phyloP scores from a whole-genome alignment of 805 yeast species.

The Yarrowia sp. region DNA sequence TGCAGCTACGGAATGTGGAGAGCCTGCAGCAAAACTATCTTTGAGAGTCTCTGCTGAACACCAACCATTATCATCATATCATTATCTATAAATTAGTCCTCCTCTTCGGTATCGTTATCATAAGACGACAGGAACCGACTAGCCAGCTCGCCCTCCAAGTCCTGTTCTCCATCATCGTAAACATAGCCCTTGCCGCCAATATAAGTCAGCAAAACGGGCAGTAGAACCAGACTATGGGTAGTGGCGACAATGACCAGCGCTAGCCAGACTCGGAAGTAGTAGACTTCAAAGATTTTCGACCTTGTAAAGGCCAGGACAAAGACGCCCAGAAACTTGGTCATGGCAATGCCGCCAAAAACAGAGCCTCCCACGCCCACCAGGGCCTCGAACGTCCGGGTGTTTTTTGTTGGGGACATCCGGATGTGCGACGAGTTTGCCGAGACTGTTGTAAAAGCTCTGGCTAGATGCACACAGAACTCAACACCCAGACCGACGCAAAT shows the following conservation, averaged over 20 bases:
- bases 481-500: constrained; percentile 94
- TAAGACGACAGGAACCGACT: constrained; percentile 28
- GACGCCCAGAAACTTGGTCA: constrained; percentile 88
- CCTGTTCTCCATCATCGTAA: constrained; percentile 37
- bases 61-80: neutral
- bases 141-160: constrained; percentile 35
- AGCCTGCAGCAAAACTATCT: too few relatives aligned
- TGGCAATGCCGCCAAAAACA: constrained; percentile 83
- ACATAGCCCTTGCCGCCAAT: constrained; percentile 60
- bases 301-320: constrained; percentile 79
- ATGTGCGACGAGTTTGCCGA: constrained; percentile 26
- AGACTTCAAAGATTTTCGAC: constrained; percentile 84
- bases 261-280: constrained; percentile 94
- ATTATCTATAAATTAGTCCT: neutral
- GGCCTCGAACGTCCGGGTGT: constrained; percentile 50
- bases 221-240: constrained; percentile 68
- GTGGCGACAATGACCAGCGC: constrained; percentile 73
- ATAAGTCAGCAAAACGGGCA: constrained; percentile 69
- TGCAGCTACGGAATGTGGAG: too few relatives aligned
- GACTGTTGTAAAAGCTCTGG: constrained; percentile 63
- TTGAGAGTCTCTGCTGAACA: too few relatives aligned
- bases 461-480: constrained; percentile 87
- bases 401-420: constrained; percentile 32
- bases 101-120: neutral
- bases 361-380: constrained; percentile 81